Evolutionary conservation across 2,329 filamentous ascomycete genomes (phyloP), one percentile per base, ranked within the genome.

Genomic region (Verruconis gallopava): DNA sequence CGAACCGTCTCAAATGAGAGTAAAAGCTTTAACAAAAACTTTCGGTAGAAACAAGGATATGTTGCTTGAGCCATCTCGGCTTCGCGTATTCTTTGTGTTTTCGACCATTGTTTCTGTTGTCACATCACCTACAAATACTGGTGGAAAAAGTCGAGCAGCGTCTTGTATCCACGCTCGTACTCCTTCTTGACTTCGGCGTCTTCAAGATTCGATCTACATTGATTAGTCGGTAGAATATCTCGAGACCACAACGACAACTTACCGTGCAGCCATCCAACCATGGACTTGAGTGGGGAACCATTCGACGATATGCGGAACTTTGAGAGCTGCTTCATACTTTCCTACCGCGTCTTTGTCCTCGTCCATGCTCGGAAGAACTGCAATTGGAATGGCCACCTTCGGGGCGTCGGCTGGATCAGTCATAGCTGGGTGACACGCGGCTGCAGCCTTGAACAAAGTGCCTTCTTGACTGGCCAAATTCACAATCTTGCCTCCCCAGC

Each of bases 391-490:
- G 3, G 65, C 68, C 28, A 77, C 62, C 4, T 62, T 64, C 37
- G 66, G 62, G 2, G 73, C 74, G 48, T 77, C 74, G 20, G 69
- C 65, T 12, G 66, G 67, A 39, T 75, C 73, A 11, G 77, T 65
- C 73, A 77, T 75, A 20, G 73, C 73, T 4, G 74, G 74, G 53
- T 77, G 73, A 48, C 62, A 67, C 19, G 71, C 62, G 6, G 66
- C 73, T 3, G 67, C 73, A 13, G 67, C 71, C 58, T 73, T 75
- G 64, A 77, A 77, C 12, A 56, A 55, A 17, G 70, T 72, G 34
- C 64, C 66, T 44, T 66, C 51, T 42, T 66, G 62, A 3, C 67
- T 65, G n/a, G 65, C 60, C 21, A 76, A 60, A 44, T 70, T 70
- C 37, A 72, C 66, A 48, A 77, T 73, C 55, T 66, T 67, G 15